Conservation (phyloP, 129 eudicot species). For the Sambucus nigra region DNA sequence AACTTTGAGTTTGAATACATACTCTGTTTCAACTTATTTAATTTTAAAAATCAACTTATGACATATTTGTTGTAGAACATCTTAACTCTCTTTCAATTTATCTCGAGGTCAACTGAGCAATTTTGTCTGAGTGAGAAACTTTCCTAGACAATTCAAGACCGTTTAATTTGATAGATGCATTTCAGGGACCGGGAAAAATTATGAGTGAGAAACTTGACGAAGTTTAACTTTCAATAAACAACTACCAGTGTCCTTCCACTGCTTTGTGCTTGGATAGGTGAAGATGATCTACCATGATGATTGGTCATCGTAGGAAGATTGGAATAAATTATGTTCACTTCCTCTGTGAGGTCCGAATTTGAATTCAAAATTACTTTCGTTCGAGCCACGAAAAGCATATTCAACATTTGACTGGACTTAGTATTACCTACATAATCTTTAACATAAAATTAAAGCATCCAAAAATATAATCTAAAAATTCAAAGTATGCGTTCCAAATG, state of each 20-base stretch:
- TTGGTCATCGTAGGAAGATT: conserved; percentile 48
- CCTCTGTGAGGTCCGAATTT: conserved; percentile 70
- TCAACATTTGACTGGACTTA: too few relatives aligned
- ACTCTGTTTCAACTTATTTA: too few relatives aligned
- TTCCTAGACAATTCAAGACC: conserved; percentile 38
- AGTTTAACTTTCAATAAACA: neutral
- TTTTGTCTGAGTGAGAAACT: conserved; percentile 53
- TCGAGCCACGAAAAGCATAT: too few relatives aligned
- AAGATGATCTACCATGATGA: conserved; percentile 48
- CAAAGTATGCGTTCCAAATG: too few relatives aligned
- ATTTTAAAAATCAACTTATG: too few relatives aligned
- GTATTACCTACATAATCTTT: too few relatives aligned
- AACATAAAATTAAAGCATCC: too few relatives aligned
- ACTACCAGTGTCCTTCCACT: conserved; percentile 71
- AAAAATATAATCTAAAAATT: too few relatives aligned
- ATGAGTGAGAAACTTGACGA: neutral
- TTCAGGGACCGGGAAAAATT: conserved; percentile 4
- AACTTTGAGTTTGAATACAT: too few relatives aligned
- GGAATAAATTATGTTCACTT: conserved; percentile 62
- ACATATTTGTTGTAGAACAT: too few relatives aligned
- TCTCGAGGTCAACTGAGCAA: conserved; percentile 57
- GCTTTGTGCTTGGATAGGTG: conserved; percentile 71
- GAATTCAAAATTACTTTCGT: conserved; percentile 28
- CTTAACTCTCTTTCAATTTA: too few relatives aligned
- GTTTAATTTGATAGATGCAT: conserved; percentile 9